These are phyloP conservation scores for Margaritispora aquatica DNA, from an alignment of 495 filamentous ascomycete species.

Conservation along the genomic window DNA sequence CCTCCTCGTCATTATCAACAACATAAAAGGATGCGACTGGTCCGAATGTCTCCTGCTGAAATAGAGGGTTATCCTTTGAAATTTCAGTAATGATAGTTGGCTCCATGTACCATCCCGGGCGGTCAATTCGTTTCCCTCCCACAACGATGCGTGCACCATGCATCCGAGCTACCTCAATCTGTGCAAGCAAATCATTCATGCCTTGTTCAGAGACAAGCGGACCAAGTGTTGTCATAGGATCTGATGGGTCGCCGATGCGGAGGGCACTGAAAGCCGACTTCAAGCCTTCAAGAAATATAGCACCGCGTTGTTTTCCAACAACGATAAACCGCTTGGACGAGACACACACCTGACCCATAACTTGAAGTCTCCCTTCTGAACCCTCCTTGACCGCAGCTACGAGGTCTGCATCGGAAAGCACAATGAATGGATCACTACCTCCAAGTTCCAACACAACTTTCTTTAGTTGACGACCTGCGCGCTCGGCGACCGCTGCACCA, in stretches of 20 bases:
- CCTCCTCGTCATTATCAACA: constrained; percentile 74
- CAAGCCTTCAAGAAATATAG: constrained; percentile 63
- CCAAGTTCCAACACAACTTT: constrained; percentile 85
- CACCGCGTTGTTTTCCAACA: constrained; percentile 73
- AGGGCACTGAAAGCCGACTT: constrained; percentile 75
- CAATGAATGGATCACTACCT: constrained; percentile 86
- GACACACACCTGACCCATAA: constrained; percentile 92
- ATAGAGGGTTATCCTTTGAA: constrained; percentile 75
- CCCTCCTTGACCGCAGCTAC: constrained; percentile 83
- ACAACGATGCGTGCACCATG: constrained; percentile 75
- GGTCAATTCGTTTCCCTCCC: constrained; percentile 47
- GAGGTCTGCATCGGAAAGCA: constrained; percentile 75
- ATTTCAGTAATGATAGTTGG: constrained; percentile 78
- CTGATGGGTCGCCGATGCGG: constrained; percentile 75
- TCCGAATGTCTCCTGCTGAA: constrained; percentile 93
- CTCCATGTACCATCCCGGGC: constrained; percentile 80
- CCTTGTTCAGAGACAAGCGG: constrained; percentile 75
- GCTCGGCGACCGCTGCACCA: constrained; percentile 50
- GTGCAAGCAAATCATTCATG: constrained; percentile 60
- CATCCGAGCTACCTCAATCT: constrained; percentile 72
- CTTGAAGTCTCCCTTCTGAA: constrained; percentile 86
- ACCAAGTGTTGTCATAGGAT: constrained; percentile 70
- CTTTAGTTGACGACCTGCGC: constrained; percentile 57
- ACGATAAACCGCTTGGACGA: constrained; percentile 87
- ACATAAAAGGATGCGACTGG: constrained; percentile 89